Conservation (phyloP, 192 early-diverging fungal genomes). For the Entomortierella chlamydospora region DNA sequence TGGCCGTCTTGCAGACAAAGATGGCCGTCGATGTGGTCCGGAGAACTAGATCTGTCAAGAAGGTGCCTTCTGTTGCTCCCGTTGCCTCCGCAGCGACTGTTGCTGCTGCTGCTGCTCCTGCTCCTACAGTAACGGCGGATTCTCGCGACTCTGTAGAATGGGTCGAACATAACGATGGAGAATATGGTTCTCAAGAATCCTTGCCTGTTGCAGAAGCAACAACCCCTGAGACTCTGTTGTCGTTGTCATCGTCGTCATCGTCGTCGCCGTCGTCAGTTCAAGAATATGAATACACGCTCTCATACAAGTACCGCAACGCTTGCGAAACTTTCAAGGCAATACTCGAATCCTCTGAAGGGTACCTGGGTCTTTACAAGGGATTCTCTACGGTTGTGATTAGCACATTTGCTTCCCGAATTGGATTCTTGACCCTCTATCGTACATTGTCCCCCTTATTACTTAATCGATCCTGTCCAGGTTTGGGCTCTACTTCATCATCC, state of each 20-base stretch:
- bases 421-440: constrained; percentile 21
- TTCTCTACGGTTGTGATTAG: constrained; percentile 12
- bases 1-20: constrained; percentile 17
- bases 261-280: background rate
- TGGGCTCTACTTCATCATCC: background rate
- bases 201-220: background rate
- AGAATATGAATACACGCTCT: constrained; percentile 8
- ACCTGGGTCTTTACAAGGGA: constrained; percentile 31
- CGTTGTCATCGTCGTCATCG: background rate
- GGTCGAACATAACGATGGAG: constrained; percentile 11
- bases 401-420: constrained; percentile 29
- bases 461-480: no score
- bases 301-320: constrained; percentile 12
- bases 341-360: constrained; percentile 13
- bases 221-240: background rate
- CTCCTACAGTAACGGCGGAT: background rate
- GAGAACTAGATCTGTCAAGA: background rate
- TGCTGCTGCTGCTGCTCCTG: background rate
- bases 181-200: background rate
- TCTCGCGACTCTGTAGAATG: constrained; percentile 14
- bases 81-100: no score
- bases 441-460: background rate
- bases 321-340: constrained; percentile 4
- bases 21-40: constrained; percentile 38
- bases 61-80: background rate